Evolutionary conservation across 192 early-diverging fungal genomes (phyloP).

Genomic region (Backusella sp.): DNA sequence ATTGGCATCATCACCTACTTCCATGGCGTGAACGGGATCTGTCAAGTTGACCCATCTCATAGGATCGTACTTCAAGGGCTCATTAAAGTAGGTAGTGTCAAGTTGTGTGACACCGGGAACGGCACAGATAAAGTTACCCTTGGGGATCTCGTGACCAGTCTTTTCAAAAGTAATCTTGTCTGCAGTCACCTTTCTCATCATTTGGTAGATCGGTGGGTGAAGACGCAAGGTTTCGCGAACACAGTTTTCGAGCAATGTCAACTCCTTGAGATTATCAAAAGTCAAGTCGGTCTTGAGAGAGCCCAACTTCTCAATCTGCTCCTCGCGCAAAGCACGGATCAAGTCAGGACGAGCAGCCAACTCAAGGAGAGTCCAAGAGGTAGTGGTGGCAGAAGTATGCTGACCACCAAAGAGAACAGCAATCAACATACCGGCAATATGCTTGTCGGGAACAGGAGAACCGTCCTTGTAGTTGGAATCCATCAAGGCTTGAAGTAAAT

Average conservation of each 20-base stretch:
- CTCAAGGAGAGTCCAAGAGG: slow-evolving; percentile 88
- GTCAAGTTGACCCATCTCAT: slow-evolving; percentile 67
- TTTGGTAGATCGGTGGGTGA: slow-evolving; percentile 88
- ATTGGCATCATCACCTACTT: slow-evolving; percentile 50
- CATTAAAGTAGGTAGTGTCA: slow-evolving; percentile 77
- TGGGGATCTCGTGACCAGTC: slow-evolving; percentile 86
- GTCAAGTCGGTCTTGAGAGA: slow-evolving; percentile 51
- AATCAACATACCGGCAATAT: slow-evolving; percentile 95
- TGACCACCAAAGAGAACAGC: slow-evolving; percentile 97
- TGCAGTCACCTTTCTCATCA: slow-evolving; percentile 90
- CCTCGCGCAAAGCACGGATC: slow-evolving; percentile 65
- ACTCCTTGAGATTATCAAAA: slow-evolving; percentile 76
- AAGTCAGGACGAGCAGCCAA: slow-evolving; percentile 77
- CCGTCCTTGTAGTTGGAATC: slow-evolving; percentile 89
- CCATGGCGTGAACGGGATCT: slow-evolving; percentile 55
- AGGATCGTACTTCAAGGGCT: slow-evolving; percentile 81
- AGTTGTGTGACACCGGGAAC: slow-evolving; percentile 79
- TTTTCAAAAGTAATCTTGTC: slow-evolving; percentile 64
- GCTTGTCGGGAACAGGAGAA: slow-evolving; percentile 74
- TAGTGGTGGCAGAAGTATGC: slow-evolving; percentile 92
- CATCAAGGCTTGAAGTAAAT: slow-evolving; percentile 85
- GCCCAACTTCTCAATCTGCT: slow-evolving; percentile 66
- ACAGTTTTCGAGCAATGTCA: slow-evolving; percentile 74
- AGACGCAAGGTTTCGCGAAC: slow-evolving; percentile 93
- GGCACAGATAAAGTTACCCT: slow-evolving; percentile 85